Evolutionary conservation across 1,284 basidiomycete genomes (phyloP).

Genomic region (Moesziomyces globuligerus): DNA sequence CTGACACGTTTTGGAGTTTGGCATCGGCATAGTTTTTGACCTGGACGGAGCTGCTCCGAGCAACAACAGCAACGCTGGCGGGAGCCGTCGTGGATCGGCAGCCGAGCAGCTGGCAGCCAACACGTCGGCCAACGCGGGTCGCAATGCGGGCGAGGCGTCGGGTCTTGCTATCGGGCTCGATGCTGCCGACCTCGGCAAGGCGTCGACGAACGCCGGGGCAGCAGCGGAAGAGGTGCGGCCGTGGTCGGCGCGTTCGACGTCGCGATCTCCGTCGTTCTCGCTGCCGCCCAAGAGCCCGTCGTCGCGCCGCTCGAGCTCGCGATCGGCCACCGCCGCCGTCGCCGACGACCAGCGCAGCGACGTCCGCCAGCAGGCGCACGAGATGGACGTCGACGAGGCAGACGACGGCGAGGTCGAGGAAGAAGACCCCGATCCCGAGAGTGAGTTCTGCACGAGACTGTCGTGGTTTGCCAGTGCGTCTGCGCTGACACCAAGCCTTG

Average conservation of each 20-base stretch:
- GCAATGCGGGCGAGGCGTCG: conserved; percentile 14
- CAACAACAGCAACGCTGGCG: conserved; percentile 5
- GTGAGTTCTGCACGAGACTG: conserved; percentile 20
- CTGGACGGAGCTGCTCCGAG: conserved; percentile 46
- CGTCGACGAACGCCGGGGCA: background rate
- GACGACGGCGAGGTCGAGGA: conserved; percentile 49
- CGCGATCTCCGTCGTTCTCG: conserved; percentile 52
- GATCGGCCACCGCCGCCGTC: conserved; percentile 33
- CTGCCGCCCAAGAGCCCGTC: conserved; percentile 52
- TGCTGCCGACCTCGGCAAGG: conserved; percentile 47
- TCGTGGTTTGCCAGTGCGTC: background rate
- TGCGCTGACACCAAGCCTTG: conserved; percentile 1
- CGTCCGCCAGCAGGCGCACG: conserved; percentile 47
- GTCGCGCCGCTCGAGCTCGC: conserved; percentile 51
- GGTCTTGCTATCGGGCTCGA: conserved; percentile 52
- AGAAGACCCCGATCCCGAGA: conserved; percentile 57
- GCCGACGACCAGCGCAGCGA: conserved; percentile 48
- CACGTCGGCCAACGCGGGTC: conserved; percentile 58
- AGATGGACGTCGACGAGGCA: conserved; percentile 39
- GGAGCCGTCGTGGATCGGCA: conserved; percentile 36
- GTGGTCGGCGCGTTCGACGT: conserved; percentile 23
- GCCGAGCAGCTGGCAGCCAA: conserved; percentile 58
- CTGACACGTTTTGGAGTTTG: background rate
- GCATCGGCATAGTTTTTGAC: conserved; percentile 51
- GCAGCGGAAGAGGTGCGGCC: conserved; percentile 7